These are phyloP conservation scores for Calonectria multiphialidica DNA, from an alignment of 2,329 filamentous ascomycete species.

Conservation along the genomic window DNA sequence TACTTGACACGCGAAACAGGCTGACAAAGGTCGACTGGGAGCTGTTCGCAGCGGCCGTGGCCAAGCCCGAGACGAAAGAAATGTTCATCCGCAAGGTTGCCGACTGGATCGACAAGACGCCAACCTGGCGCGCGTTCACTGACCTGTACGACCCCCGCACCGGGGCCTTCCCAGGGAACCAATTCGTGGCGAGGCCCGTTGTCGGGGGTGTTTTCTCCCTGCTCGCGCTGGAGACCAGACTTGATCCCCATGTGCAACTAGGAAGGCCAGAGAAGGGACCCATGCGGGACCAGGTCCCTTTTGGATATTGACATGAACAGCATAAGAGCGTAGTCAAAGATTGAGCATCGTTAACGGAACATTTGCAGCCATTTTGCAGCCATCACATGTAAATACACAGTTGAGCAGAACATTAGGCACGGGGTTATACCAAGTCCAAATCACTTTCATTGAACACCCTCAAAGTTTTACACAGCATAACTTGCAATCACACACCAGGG, in stretches of 20 bases:
- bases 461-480: no score
- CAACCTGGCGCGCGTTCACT: slow-evolving; percentile 77
- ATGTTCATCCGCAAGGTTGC: slow-evolving; percentile 78
- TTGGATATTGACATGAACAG: not conserved
- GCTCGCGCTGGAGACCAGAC: not conserved
- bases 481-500: no score
- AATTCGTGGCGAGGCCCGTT: slow-evolving; percentile 84
- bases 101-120: slow-evolving; percentile 80
- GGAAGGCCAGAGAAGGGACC: not conserved
- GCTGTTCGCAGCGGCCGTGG: slow-evolving; percentile 84
- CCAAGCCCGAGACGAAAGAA: slow-evolving; percentile 68
- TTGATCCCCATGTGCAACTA: not conserved
- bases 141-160: slow-evolving; percentile 82
- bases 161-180: slow-evolving; percentile 74
- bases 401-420: not conserved
- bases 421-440: no score
- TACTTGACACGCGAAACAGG: slow-evolving; percentile 83
- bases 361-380: not conserved
- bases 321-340: no score
- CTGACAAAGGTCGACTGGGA: slow-evolving; percentile 93
- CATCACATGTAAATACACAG: not conserved
- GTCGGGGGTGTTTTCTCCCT: slow-evolving; percentile 85
- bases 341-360: not conserved
- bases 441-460: no score
- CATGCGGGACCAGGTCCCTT: not conserved